Conservation (phyloP, 2,329 filamentous ascomycete species). For the Claviceps africana region DNA sequence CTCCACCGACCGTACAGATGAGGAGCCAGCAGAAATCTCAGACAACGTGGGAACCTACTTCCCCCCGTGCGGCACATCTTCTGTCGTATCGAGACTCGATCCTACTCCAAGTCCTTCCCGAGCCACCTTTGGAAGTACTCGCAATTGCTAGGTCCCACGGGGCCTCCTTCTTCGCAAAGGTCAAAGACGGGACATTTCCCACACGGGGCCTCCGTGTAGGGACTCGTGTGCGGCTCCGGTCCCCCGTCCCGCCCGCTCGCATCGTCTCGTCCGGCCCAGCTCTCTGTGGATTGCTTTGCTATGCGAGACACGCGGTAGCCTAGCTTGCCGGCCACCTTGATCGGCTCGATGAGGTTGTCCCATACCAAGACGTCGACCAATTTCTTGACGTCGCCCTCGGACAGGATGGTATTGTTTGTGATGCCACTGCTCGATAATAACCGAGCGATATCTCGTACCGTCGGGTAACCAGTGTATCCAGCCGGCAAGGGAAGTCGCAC, state of each 20-base stretch:
- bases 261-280: constrained; percentile 27
- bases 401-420: constrained; percentile 56
- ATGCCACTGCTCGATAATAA: constrained; percentile 56
- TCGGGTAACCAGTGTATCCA: constrained; percentile 67
- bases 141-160: constrained; percentile 79
- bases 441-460: constrained; percentile 60
- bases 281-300: constrained; percentile 28
- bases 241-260: constrained; percentile 23
- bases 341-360: constrained; percentile 67
- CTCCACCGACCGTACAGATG: background rate
- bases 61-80: background rate
- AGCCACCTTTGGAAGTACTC: constrained; percentile 87
- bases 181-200: constrained; percentile 87
- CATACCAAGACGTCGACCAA: constrained; percentile 79
- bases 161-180: constrained; percentile 78
- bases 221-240: constrained; percentile 43
- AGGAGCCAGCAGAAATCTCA: background rate
- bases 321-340: constrained; percentile 33
- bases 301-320: constrained; percentile 41
- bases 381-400: constrained; percentile 66
- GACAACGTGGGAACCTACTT: background rate
- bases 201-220: constrained; percentile 79
- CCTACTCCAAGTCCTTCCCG: constrained; percentile 22
- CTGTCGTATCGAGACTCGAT: background rate
- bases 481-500: constrained; percentile 41